Base-by-base conservation (phyloP, 108 stramenopile genomes). In the Cyclostephanos tholiformis region DNA sequence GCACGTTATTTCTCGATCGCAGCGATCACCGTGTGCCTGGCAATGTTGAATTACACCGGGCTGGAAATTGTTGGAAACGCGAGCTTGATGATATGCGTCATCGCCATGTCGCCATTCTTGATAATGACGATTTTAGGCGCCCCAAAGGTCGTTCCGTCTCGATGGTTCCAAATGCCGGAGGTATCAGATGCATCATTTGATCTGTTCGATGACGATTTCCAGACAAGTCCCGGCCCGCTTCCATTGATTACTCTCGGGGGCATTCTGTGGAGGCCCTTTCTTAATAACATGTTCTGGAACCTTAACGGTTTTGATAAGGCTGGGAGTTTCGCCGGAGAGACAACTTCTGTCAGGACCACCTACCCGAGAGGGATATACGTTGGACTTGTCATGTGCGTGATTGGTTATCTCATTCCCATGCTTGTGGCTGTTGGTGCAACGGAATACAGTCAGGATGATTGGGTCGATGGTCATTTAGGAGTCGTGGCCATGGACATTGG, bases 281-380 rank as follows among this genome's bases (percentile, higher is more conserved):
- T 98, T 52, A 98, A 98, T 79, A 95, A 96, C 69, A 69, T 98
- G 38, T 98, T 96, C 65, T 98, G 98, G 98, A 96, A 98, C 71
- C 76, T 96, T 20, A 98, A 97, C 65, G 86, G 86, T 32, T 98
- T 96, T 67, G 97, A 98, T 66, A 67, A 63, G 27, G 97, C 89
- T 1, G 93, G 90, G 4, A 83, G 79, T 25, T 96, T 97, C 74
- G 91, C 95, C 14, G 96, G 85, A 5, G 96, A 97, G 63, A 91
- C 96, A 12, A 74, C 94, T 6, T 80, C 91, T 72, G 91, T 93
- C 2, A 92, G 75, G 12, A 76, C 69, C n/a, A 76, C 84, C 6
- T 95, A 94, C 69, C 92, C 94, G 1, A 69, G 77, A 11, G 94
- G 93, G 27, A 89, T 98, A 87, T 77, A 88, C 61, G 58, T 84